These are phyloP conservation scores for Hepatocystis sp. DNA, from an alignment of 169 alveolate species.

Conservation along the genomic window DNA sequence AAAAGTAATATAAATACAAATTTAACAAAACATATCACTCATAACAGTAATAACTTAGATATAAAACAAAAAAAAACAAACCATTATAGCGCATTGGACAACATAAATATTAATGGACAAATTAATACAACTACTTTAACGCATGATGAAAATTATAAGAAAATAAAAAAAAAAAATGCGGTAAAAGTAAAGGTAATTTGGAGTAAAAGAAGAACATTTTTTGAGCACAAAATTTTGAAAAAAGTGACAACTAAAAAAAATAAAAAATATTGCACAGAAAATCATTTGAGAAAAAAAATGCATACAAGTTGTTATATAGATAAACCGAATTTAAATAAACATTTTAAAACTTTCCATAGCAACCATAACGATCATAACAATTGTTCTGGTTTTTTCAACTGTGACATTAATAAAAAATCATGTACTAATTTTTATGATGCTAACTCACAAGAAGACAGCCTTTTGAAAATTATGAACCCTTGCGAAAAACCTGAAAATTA, in stretches of 20 bases:
- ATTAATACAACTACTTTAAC: background rate
- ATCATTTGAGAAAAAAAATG: background rate
- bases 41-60: too few relatives aligned
- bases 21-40: too few relatives aligned
- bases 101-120: background rate
- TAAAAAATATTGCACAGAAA: background rate
- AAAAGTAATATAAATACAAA: too few relatives aligned
- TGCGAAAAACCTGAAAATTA: too few relatives aligned
- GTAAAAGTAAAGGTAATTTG: constrained; percentile 22
- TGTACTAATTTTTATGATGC: too few relatives aligned
- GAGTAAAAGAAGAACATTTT: constrained; percentile 30
- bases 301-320: background rate
- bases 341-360: too few relatives aligned
- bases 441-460: too few relatives aligned
- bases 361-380: too few relatives aligned
- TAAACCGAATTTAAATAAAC: too few relatives aligned
- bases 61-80: background rate
- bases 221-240: constrained; percentile 1
- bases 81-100: background rate
- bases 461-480: too few relatives aligned
- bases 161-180: constrained; percentile 5
- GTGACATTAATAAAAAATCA: too few relatives aligned
- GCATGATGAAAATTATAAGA: background rate
- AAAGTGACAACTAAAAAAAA: background rate
- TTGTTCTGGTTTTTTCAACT: too few relatives aligned